Base-by-base conservation (phyloP, 208 protist genomes). In the Trypanosoma platydactyli region DNA sequence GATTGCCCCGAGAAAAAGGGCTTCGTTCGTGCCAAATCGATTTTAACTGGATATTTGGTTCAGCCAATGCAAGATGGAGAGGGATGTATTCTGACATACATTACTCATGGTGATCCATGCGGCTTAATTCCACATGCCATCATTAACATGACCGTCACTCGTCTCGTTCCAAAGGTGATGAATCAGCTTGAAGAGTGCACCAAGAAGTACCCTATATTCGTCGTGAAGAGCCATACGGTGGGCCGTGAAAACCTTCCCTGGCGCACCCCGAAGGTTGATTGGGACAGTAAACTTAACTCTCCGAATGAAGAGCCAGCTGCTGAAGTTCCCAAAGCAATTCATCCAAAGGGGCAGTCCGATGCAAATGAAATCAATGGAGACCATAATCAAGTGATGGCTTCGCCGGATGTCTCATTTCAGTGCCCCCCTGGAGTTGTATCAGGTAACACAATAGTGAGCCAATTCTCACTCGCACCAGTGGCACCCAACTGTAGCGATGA, bases 71-170 rank as follows among this genome's bases (percentile, higher is more conserved):
- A 59, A 22, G 57, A 15, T 33, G 53, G 33, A 38, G 33, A 35
- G 29, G 91, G 92, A 11, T 83, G 70, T 41, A 29, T 83, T 53
- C 72, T 97, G 16, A 83, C 81, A 3, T 95, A 93, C 59, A 77
- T 97, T 3, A 95, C 87, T 6, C 89, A 95, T 51, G 90, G 87
- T 63, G 89, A 97, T 55, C 89, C 86, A 9, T 83, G 86, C 48
- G 92, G 92, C 5, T 89, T 74, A 48, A 94, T 95, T 27, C 89
- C 89, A 11, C 83, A 91, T 70, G 56, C 61, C 25, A 68, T 94
- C 46, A 90, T 95, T 54, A 95, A 94, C 71, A 81, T 84, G 41
- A 84, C 74, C 30, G 90, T 88, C 65, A 91, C 82, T 0, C 87
- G 88, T 46, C 51, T 77, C 1, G 85, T 80, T 2, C 72, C 75